Evolutionary conservation across 208 protist species (phyloP), one percentile per base, ranked within the genome.

Genomic region (Wallacemonas sp.): DNA sequence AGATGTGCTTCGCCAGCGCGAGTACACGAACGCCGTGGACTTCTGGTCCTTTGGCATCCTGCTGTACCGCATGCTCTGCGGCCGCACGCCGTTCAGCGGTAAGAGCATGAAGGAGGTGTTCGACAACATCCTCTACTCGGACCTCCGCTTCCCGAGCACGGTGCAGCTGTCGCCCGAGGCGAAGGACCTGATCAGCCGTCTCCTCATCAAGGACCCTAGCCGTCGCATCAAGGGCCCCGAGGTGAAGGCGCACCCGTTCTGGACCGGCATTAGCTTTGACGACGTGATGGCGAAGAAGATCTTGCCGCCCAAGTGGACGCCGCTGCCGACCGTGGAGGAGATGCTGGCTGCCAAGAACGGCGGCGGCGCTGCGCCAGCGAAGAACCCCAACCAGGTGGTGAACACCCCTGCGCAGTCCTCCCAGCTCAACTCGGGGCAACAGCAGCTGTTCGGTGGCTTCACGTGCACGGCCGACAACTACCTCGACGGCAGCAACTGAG

Each of bases 41-140:
- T 99, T 97, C 83, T 99, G 98, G 98, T 95, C 92, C 14, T 97
- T 98, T 76, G 98, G 98, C 44, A 97, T 98, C 57, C 67, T 99
- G 11, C 77, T 98, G n/a, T 99, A 98, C 82, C 96, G 97, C 70
- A 98, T 99, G 95, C 72, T 99, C 23, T 91, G 94, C 66, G 97
- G 96, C 32, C 88, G 94, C 46, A 84, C 95, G 36, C 97, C 97
- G 17, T 99, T 99, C 75, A 98, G 80, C 58, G 86, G 93, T 38
- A 92, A 92, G 58, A 97, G 87, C 66, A 95, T 95, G 84, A 90
- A 92, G 63, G 91, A 95, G 65, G 90, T 97, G 17, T 97, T 97
- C 62, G 89, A 97, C 65, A 93, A 95, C 66, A 97, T 97, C 68
- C 76, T 97, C 29, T 94, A 93, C 81, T 92, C 88, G 17, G 88